phyloP scores from a whole-genome alignment of 192 early-diverging fungal genomes.

The Kappamyces sp. region DNA sequence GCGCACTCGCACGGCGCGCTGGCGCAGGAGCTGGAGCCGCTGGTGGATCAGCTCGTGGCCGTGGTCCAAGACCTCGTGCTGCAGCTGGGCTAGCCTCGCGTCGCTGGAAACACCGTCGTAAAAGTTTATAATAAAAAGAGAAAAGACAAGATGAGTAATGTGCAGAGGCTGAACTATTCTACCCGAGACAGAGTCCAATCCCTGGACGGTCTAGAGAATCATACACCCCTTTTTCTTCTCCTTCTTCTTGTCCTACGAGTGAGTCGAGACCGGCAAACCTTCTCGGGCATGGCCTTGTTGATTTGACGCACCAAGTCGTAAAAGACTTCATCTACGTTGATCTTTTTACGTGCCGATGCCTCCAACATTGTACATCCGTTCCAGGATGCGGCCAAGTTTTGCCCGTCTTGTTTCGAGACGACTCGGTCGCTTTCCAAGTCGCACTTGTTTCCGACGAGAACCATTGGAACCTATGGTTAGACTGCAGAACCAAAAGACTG shows the following conservation, averaged over 20 bases:
- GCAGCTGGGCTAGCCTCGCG: too few relatives aligned
- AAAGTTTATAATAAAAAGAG: too few relatives aligned
- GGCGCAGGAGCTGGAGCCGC: too few relatives aligned
- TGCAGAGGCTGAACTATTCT: too few relatives aligned
- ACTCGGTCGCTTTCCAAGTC: constrained; percentile 61
- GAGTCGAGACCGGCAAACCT: constrained; percentile 30
- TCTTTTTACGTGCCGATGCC: constrained; percentile 77
- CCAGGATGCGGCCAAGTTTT: constrained; percentile 57
- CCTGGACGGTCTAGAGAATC: constrained; percentile 18
- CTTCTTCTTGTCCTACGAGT: constrained; percentile 28
- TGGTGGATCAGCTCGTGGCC: too few relatives aligned
- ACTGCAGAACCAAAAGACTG: constrained; percentile 15
- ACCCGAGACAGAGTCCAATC: too few relatives aligned
- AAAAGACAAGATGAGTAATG: too few relatives aligned
- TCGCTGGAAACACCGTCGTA: too few relatives aligned
- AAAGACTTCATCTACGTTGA: constrained; percentile 91
- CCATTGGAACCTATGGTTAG: constrained; percentile 52
- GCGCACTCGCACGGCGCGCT: too few relatives aligned
- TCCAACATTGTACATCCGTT: constrained; percentile 75
- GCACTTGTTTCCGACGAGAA: constrained; percentile 59
- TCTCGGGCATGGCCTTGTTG: constrained; percentile 71
- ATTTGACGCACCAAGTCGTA: constrained; percentile 87
- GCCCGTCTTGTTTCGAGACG: constrained; percentile 60
- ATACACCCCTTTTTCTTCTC: constrained; percentile 42
- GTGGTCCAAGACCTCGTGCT: too few relatives aligned